These are phyloP conservation scores for Calcarisporium arbuscula DNA, from an alignment of 2,329 filamentous ascomycete species.

Conservation along the genomic window DNA sequence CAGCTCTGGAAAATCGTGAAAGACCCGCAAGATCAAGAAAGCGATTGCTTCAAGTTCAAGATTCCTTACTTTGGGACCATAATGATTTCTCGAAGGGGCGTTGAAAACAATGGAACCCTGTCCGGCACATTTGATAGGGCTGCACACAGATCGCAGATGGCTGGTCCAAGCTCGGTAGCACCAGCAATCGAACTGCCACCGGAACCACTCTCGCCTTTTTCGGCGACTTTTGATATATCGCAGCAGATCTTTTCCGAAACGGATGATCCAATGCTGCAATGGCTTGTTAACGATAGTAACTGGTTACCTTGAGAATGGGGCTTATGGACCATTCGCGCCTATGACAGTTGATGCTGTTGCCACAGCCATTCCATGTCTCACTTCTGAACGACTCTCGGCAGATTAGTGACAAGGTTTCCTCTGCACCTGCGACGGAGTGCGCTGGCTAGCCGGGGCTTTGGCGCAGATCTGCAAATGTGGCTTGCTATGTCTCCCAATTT, in stretches of 20 bases:
- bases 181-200: not conserved
- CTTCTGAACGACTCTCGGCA: too few species aligned
- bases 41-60: not conserved
- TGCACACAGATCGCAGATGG: not conserved
- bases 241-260: not conserved
- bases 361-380: too few species aligned
- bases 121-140: too few species aligned
- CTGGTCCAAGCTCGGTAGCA: not conserved
- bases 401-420: too few species aligned
- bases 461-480: too few species aligned
- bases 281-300: not conserved
- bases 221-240: not conserved
- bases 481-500: too few species aligned
- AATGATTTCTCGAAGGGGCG: not conserved
- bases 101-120: too few species aligned
- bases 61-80: slow-evolving; percentile 1
- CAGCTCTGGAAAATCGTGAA: not conserved
- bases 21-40: not conserved
- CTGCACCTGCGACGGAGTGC: too few species aligned
- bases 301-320: not conserved
- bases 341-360: too few species aligned
- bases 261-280: not conserved
- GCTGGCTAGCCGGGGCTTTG: too few species aligned
- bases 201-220: not conserved
- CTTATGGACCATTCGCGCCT: too few species aligned